Evolutionary conservation across 441 rosid genomes (phyloP).

Genomic region (Populus trichocarpa): DNA sequence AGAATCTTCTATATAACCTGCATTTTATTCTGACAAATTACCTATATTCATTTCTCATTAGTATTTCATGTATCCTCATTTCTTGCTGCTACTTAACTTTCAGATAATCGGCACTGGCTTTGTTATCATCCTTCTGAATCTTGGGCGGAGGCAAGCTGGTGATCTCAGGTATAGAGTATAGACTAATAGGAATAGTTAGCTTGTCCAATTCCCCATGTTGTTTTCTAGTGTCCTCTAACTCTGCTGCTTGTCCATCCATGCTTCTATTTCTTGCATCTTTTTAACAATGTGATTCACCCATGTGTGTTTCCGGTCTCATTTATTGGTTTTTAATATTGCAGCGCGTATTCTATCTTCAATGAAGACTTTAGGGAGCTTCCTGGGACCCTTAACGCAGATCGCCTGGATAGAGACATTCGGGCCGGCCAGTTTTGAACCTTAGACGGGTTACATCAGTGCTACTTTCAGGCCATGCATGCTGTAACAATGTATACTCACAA

Average conservation of each 20-base stretch:
- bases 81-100: conserved; percentile 14
- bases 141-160: conserved; percentile 79
- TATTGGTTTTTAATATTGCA: conserved; percentile 18
- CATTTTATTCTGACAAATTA: conserved; percentile 1
- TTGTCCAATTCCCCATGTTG: background rate
- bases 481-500: background rate
- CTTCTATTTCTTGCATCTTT: background rate
- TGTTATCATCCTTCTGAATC: conserved; percentile 66
- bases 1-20: background rate
- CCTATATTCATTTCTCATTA: background rate
- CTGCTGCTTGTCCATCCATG: background rate
- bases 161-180: conserved; percentile 57
- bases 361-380: conserved; percentile 95
- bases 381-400: conserved; percentile 83
- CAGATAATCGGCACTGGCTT: conserved; percentile 91
- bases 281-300: background rate
- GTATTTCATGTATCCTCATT: conserved; percentile 8
- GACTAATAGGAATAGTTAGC: background rate
- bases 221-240: background rate
- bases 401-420: conserved; percentile 68
- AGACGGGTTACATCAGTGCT: background rate
- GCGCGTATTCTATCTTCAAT: conserved; percentile 88
- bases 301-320: background rate
- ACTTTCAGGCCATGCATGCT: background rate
- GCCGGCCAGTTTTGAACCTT: conserved; percentile 64